Percentiles rank a stretch among this genome's conserved stretches.
Conservation (phyloP, 2,329 filamentous ascomycete genomes). For the Diaporthe sp. region DNA sequence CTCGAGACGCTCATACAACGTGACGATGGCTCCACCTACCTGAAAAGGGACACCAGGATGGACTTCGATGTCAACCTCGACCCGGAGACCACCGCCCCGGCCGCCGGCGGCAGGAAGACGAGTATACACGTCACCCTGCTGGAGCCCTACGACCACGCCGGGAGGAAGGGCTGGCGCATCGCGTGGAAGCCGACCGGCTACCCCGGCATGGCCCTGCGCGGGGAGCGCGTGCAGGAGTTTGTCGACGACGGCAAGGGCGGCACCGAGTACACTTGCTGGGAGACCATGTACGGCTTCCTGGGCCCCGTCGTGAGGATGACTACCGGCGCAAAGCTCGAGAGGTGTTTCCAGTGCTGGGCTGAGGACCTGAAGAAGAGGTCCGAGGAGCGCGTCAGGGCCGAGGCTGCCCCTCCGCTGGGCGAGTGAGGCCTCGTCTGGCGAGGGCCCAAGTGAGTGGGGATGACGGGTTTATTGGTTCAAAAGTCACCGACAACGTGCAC, state of each 20-base stretch:
- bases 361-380: constrained; percentile 49
- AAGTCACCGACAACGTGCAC: background rate
- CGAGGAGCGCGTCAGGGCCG: constrained; percentile 36
- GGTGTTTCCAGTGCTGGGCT: constrained; percentile 51
- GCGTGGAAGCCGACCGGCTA: constrained; percentile 50
- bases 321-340: constrained; percentile 46
- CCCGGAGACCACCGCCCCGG: constrained; percentile 32
- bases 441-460: background rate
- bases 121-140: constrained; percentile 44
- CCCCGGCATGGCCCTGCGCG: constrained; percentile 46
- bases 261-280: constrained; percentile 54
- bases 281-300: constrained; percentile 56
- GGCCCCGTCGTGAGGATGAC: constrained; percentile 46
- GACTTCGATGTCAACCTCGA: constrained; percentile 48
- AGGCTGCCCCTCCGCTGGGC: constrained; percentile 5
- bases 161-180: constrained; percentile 48
- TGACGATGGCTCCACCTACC: constrained; percentile 35
- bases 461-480: background rate
- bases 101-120: constrained; percentile 29
- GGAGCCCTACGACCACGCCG: constrained; percentile 44
- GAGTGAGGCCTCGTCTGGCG: background rate
- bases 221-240: constrained; percentile 57
- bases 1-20: constrained; percentile 15
- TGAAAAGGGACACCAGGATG: constrained; percentile 46
- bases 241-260: constrained; percentile 44